A percentile compares a stretch with the other conserved stretches of the same genome.
phyloP scores from a whole-genome alignment of 2,329 filamentous ascomycete species.

The Cytospora chrysosperma region DNA sequence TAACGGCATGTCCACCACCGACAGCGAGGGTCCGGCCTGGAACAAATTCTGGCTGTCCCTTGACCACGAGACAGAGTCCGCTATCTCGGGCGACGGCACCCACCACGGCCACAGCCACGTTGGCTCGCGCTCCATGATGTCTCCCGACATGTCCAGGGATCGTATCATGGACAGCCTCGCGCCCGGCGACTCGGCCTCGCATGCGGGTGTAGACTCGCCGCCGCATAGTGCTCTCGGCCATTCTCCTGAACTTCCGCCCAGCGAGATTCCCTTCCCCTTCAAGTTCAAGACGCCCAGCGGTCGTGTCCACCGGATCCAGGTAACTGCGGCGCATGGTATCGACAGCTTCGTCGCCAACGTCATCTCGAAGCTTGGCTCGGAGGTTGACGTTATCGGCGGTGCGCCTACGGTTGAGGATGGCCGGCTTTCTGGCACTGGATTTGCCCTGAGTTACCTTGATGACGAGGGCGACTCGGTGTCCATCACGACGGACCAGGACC shows the following conservation, averaged over 20 bases:
- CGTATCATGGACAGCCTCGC: conserved; percentile 78
- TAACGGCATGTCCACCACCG: conserved; percentile 87
- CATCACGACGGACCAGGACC: conserved; percentile 92
- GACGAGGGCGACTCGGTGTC: conserved; percentile 96
- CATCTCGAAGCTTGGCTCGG: conserved; percentile 77
- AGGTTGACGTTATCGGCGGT: conserved; percentile 82
- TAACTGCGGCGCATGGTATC: conserved; percentile 77
- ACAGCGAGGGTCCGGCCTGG: conserved; percentile 95
- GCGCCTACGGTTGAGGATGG: conserved; percentile 75
- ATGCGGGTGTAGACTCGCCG: conserved; percentile 79
- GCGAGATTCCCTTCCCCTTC: conserved; percentile 87
- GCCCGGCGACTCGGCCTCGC: conserved; percentile 92
- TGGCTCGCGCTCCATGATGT: conserved; percentile 74
- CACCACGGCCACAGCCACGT: conserved; percentile 64
- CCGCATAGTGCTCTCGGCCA: conserved; percentile 60
- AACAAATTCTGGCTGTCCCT: conserved; percentile 99
- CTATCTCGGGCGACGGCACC: conserved; percentile 88
- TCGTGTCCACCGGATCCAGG: conserved; percentile 88
- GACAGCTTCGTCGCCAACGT: conserved; percentile 75
- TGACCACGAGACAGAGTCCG: conserved; percentile 90
- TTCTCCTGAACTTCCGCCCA: conserved; percentile 52
- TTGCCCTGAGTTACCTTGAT: conserved; percentile 92
- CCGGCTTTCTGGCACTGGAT: conserved; percentile 73
- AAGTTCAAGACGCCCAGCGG: conserved; percentile 98
- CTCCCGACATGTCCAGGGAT: conserved; percentile 73